Evolutionary conservation across 1,284 basidiomycete genomes (phyloP).

Genomic region (Puccinia triticina): DNA sequence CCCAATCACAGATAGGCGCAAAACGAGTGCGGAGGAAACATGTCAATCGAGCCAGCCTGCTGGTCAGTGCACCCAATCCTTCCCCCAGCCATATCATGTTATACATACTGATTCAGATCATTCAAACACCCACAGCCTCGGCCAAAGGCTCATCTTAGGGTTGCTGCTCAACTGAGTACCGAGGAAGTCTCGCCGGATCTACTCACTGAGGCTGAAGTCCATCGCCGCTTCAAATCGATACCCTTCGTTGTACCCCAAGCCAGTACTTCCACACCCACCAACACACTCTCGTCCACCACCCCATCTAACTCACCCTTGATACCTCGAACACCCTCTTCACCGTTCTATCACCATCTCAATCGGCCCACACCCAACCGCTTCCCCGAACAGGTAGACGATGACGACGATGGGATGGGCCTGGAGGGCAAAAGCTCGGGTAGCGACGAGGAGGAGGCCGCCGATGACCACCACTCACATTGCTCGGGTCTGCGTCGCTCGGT

Average conservation of each 20-base stretch:
- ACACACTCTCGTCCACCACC: not conserved
- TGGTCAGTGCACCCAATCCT: conserved; percentile 17
- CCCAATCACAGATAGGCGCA: conserved; percentile 13
- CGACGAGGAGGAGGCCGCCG: not conserved
- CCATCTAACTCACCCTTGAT: conserved; percentile 21
- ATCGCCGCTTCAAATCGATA: conserved; percentile 30
- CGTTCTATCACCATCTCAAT: conserved; percentile 25
- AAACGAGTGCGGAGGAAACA: conserved; percentile 29
- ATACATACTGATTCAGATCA: not conserved
- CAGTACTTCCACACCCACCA: conserved; percentile 20
- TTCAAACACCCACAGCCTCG: conserved; percentile 13
- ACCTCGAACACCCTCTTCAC: conserved; percentile 36
- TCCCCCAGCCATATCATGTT: not conserved
- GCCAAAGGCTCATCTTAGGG: conserved; percentile 41
- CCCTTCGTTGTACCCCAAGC: conserved; percentile 31
- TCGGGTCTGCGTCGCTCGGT: conserved; percentile 14
- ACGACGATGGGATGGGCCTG: conserved; percentile 9
- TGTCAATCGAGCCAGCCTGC: conserved; percentile 34
- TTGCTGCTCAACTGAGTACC: conserved; percentile 38
- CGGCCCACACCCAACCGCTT: conserved; percentile 32
- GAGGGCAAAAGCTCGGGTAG: conserved; percentile 26
- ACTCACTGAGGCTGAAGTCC: conserved; percentile 43
- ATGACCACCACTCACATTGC: conserved; percentile 30
- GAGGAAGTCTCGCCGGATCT: conserved; percentile 42
- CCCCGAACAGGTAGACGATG: conserved; percentile 37